phyloP scores from a whole-genome alignment of 2,329 filamentous ascomycete species.

The Trichoderma arundinaceum region DNA sequence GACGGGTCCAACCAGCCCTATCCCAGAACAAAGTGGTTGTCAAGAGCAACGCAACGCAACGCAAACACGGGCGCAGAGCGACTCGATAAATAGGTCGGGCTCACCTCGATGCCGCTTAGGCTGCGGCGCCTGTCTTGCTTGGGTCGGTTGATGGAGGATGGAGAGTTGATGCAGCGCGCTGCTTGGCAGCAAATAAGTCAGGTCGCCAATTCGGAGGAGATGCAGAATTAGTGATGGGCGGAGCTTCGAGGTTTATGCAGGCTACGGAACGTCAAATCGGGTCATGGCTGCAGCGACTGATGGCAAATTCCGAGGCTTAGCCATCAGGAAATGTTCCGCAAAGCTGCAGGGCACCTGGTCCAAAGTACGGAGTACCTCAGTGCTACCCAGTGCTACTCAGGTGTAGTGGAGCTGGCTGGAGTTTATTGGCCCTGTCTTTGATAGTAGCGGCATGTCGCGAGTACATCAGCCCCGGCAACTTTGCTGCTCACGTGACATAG shows the following conservation, averaged over 20 bases:
- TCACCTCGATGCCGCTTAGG: conserved; percentile 41
- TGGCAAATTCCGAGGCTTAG: conserved; percentile 25
- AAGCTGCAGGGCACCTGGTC: not conserved
- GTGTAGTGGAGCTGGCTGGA: no score
- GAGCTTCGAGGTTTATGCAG: conserved; percentile 27
- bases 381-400: not conserved
- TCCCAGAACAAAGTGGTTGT: conserved; percentile 36
- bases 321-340: conserved; percentile 10
- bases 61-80: conserved; percentile 38
- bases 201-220: conserved; percentile 25
- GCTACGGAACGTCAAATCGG: conserved; percentile 1
- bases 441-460: not conserved
- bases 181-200: not conserved
- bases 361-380: not conserved
- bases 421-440: no score
- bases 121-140: conserved; percentile 20
- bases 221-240: conserved; percentile 25
- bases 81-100: conserved; percentile 43
- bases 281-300: not conserved
- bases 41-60: conserved; percentile 40
- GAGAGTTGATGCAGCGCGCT: conserved; percentile 1
- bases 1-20: conserved; percentile 27
- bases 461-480: not conserved
- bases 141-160: conserved; percentile 6
- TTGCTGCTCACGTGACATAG: not conserved